Evolutionary conservation across 1,284 basidiomycete genomes (phyloP).

Genomic region (Dichomitus squalens): DNA sequence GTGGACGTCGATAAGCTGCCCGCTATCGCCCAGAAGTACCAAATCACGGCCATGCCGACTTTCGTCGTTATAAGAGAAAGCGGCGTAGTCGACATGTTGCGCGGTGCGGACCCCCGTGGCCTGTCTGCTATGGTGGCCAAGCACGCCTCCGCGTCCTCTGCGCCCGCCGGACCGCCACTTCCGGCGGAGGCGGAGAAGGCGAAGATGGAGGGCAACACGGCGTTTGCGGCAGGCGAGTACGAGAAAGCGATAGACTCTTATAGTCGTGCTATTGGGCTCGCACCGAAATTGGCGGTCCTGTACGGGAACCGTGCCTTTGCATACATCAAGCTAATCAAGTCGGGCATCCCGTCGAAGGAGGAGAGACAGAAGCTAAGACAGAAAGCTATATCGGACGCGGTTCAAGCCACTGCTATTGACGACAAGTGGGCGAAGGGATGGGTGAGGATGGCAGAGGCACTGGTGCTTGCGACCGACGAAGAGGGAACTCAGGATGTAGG

Average conservation of each 20-base stretch:
- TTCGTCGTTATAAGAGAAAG: constrained; percentile 6
- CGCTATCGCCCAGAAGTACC: constrained; percentile 12
- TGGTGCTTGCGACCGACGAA: not conserved
- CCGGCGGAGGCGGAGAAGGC: constrained; percentile 7
- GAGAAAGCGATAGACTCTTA: not conserved
- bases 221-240: constrained; percentile 3
- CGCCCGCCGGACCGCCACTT: not conserved
- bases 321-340: constrained; percentile 3
- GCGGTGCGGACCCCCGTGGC: constrained; percentile 5
- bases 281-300: constrained; percentile 5
- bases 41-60: constrained; percentile 10
- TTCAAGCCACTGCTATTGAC: not conserved
- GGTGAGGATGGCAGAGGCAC: constrained; percentile 9
- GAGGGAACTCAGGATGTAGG: not conserved
- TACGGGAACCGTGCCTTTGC: constrained; percentile 6
- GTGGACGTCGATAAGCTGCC: constrained; percentile 8
- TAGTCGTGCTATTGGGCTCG: constrained; percentile 2
- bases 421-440: constrained; percentile 11
- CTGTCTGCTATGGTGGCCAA: constrained; percentile 7
- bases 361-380: not conserved
- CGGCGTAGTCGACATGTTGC: constrained; percentile 4
- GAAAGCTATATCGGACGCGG: not conserved
- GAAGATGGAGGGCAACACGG: constrained; percentile 10
- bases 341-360: not conserved
- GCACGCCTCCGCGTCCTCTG: not conserved